These are phyloP conservation scores for Aspergillus flavus DNA, from an alignment of 2,329 filamentous ascomycete genomes.

Conservation along the genomic window DNA sequence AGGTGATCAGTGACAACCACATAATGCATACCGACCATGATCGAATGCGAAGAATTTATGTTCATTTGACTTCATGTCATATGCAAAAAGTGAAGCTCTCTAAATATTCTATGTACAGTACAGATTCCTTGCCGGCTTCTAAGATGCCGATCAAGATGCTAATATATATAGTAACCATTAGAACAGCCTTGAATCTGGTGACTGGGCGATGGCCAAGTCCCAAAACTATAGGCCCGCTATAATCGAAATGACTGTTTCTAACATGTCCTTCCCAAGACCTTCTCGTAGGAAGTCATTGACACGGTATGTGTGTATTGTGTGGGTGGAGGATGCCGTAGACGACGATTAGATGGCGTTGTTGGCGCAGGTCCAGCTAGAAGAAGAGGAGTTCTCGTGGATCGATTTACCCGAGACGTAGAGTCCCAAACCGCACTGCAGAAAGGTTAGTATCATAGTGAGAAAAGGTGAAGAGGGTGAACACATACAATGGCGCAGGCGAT, in stretches of 20 bases:
- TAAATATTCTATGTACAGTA: constrained; percentile 7
- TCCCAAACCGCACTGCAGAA: constrained; percentile 41
- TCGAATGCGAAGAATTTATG: neutral
- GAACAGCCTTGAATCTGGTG: constrained; percentile 1
- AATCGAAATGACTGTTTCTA: constrained; percentile 1
- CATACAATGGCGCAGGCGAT: constrained; percentile 34
- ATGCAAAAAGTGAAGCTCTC: constrained; percentile 2
- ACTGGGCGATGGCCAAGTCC: neutral
- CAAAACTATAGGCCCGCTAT: constrained; percentile 5
- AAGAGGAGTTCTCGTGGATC: constrained; percentile 36
- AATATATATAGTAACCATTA: neutral
- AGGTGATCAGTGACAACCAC: neutral
- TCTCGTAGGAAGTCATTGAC: neutral
- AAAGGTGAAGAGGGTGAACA: neutral
- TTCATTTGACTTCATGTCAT: constrained; percentile 2
- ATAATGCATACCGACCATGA: neutral
- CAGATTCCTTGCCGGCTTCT: neutral
- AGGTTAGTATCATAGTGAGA: constrained; percentile 8
- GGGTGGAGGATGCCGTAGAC: neutral
- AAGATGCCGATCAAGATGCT: neutral
- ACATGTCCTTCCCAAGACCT: neutral
- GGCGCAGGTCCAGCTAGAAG: constrained; percentile 43
- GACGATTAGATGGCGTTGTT: constrained; percentile 31
- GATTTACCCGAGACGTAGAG: constrained; percentile 45
- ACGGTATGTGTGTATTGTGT: neutral